Percentiles rank a stretch among this genome's conserved stretches.
Evolutionary conservation across 2,329 filamentous ascomycete species (phyloP).

Genomic region (Fonsecaea monophora): DNA sequence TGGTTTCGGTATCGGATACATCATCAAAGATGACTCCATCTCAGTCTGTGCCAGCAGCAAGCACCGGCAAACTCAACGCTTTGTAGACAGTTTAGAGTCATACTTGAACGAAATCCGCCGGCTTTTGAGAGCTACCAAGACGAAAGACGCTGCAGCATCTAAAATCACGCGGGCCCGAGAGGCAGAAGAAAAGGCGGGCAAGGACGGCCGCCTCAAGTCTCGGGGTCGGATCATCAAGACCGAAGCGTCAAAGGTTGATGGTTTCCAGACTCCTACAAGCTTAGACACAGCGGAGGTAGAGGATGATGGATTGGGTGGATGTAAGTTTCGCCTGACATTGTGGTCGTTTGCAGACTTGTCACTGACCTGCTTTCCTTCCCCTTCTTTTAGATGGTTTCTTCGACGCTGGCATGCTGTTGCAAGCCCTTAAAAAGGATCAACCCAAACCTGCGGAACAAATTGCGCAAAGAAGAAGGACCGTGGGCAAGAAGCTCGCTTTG

Average conservation of each 20-base stretch:
- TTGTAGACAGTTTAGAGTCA: constrained; percentile 85
- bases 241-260: constrained; percentile 50
- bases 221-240: constrained; percentile 64
- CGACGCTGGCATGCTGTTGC: constrained; percentile 91
- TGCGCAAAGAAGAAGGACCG: constrained; percentile 46
- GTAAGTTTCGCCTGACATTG: constrained; percentile 64
- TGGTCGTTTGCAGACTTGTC: constrained; percentile 43
- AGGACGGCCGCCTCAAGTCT: constrained; percentile 64
- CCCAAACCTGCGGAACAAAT: constrained; percentile 43
- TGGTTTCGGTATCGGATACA: constrained; percentile 97
- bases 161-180: constrained; percentile 67
- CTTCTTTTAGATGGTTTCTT: constrained; percentile 87
- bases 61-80: constrained; percentile 89
- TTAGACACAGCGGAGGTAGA: constrained; percentile 74
- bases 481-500: constrained; percentile 57
- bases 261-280: constrained; percentile 65
- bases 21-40: constrained; percentile 93
- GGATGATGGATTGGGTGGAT: constrained; percentile 90
- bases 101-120: constrained; percentile 92
- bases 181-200: constrained; percentile 58
- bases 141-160: constrained; percentile 58
- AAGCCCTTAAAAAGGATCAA: constrained; percentile 56
- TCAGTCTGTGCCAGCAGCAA: constrained; percentile 92
- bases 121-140: constrained; percentile 73
- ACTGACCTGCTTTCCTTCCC: constrained; percentile 18